These are phyloP conservation scores for Scalesia atractyloides DNA, from an alignment of 129 eudicot genomes.

Conservation along the genomic window DNA sequence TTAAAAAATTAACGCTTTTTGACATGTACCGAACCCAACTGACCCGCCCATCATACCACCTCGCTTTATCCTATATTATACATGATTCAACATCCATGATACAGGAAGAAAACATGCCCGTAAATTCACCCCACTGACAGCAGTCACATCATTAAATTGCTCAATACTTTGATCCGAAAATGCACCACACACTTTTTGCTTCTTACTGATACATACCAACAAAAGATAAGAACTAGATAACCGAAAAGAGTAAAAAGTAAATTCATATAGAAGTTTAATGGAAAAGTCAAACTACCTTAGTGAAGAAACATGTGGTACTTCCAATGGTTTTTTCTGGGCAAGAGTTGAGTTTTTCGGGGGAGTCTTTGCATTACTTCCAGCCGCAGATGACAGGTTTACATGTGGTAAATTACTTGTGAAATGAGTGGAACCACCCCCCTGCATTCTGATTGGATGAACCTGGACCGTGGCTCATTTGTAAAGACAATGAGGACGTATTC, in stretches of 20 bases:
- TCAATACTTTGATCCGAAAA: slow-evolving; percentile 86
- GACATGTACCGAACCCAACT: background rate
- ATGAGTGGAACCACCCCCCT: slow-evolving; percentile 43
- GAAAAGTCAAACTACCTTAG: slow-evolving; percentile 54
- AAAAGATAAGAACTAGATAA: background rate
- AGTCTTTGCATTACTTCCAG: slow-evolving; percentile 55
- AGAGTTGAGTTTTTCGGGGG: slow-evolving; percentile 53
- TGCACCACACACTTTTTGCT: slow-evolving; percentile 76
- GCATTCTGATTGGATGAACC: slow-evolving; percentile 34
- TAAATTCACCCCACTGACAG: slow-evolving; percentile 91
- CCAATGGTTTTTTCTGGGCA: slow-evolving; percentile 75
- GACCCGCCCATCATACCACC: background rate
- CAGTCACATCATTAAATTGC: slow-evolving; percentile 91
- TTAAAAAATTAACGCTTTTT: background rate
- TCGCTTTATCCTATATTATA: background rate
- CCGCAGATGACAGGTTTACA: slow-evolving; percentile 40
- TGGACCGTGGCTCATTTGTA: slow-evolving; percentile 49
- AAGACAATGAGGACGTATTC: slow-evolving; percentile 43
- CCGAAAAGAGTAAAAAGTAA: slow-evolving; percentile 1
- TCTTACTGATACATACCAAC: slow-evolving; percentile 53
- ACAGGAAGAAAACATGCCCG: slow-evolving; percentile 45
- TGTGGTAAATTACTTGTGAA: slow-evolving; percentile 39
- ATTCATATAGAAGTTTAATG: background rate
- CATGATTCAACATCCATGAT: slow-evolving; percentile 12
- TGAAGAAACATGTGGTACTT: slow-evolving; percentile 59